Conservation (phyloP, 495 filamentous ascomycete species). For the Talaromyces trachyspermus region DNA sequence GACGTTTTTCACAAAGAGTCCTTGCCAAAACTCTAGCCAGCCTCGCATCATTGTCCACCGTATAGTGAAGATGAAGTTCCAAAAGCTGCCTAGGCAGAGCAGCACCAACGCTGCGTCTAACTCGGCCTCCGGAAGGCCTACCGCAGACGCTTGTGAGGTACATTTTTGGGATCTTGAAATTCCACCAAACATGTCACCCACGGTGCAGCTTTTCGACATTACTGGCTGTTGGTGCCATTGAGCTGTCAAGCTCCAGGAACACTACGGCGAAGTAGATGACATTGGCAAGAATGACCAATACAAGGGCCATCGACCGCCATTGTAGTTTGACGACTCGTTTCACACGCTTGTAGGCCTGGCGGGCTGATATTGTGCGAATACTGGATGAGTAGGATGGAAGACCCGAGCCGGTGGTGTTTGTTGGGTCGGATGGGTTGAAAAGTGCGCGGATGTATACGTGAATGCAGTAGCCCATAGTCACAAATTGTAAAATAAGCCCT, state of each 20-base stretch:
- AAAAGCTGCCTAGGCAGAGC: conserved; percentile 77
- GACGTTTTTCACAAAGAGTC: conserved; percentile 32
- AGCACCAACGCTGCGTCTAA: conserved; percentile 76
- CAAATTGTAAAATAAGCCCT: conserved; percentile 73
- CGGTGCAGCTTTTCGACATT: conserved; percentile 46
- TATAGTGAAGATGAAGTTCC: conserved; percentile 72
- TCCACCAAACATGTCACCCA: conserved; percentile 69
- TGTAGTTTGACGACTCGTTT: conserved; percentile 83
- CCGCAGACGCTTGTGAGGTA: conserved; percentile 39
- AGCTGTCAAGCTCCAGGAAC: conserved; percentile 77
- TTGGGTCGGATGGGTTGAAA: conserved; percentile 56
- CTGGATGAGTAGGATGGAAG: conserved; percentile 75
- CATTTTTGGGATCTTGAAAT: conserved; percentile 60
- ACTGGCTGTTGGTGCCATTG: conserved; percentile 46
- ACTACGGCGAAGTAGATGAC: conserved; percentile 87
- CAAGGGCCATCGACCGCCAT: conserved; percentile 85
- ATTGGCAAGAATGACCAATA: conserved; percentile 78
- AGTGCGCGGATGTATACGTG: conserved; percentile 84
- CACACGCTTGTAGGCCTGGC: conserved; percentile 81
- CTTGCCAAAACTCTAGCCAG: conserved; percentile 63
- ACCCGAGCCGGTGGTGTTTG: conserved; percentile 61
- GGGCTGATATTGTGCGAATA: conserved; percentile 73
- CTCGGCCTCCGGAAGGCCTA: conserved; percentile 61
- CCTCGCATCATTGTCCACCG: conserved; percentile 76
- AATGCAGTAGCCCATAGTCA: conserved; percentile 87